Evolutionary conservation across 2,329 filamentous ascomycete genomes (phyloP).

Genomic region (Fusarium coffeatum): DNA sequence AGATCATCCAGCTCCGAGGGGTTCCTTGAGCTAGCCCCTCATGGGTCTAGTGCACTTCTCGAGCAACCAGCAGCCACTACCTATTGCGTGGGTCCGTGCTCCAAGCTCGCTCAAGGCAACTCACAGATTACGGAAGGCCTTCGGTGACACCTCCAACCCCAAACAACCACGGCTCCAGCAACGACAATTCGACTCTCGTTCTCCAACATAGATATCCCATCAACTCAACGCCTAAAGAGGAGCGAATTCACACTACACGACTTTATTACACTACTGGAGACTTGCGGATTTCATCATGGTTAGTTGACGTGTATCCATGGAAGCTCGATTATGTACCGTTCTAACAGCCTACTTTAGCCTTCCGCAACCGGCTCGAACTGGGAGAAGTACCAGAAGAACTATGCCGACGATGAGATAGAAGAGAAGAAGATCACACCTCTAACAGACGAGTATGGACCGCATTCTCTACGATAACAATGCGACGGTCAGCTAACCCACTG

Average conservation of each 20-base stretch:
- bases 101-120: constrained; percentile 56
- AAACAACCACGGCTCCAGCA: constrained; percentile 44
- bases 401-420: constrained; percentile 94
- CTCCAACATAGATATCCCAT: constrained; percentile 14
- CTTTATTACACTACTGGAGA: constrained; percentile 20
- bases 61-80: constrained; percentile 30
- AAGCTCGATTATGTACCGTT: constrained; percentile 20
- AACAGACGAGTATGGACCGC: constrained; percentile 85
- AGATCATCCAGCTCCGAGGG: constrained; percentile 56
- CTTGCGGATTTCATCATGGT: constrained; percentile 58
- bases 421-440: constrained; percentile 99
- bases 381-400: constrained; percentile 99
- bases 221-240: not conserved
- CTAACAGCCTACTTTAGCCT: constrained; percentile 70
- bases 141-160: constrained; percentile 50
- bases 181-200: constrained; percentile 25
- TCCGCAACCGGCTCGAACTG: constrained; percentile 93
- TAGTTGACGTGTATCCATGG: constrained; percentile 37
- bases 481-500: constrained; percentile 42
- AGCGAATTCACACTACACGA: not conserved
- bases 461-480: not conserved
- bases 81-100: constrained; percentile 47
- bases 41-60: constrained; percentile 39
- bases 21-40: constrained; percentile 40
- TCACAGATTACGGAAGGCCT: constrained; percentile 56